Conservation (phyloP, 2,329 filamentous ascomycete species). For the Penicillium vulpinum region DNA sequence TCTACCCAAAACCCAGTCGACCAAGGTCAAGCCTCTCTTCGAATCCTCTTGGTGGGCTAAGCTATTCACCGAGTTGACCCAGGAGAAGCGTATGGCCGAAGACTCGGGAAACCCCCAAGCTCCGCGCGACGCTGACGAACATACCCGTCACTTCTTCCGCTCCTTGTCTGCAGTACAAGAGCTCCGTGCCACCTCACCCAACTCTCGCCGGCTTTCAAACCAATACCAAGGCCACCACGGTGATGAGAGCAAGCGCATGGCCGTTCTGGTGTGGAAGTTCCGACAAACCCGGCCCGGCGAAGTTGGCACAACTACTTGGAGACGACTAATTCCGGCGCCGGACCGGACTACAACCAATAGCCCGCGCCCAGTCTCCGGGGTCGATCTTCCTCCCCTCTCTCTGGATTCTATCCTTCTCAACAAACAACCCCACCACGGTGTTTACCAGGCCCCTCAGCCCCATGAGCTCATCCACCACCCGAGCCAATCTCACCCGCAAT, state of each 20-base stretch:
- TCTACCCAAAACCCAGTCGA: conserved; percentile 36
- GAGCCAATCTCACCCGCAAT: conserved; percentile 34
- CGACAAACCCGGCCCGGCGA: conserved; percentile 42
- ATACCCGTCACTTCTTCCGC: conserved; percentile 39
- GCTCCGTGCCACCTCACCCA: conserved; percentile 38
- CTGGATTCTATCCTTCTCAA: conserved; percentile 38
- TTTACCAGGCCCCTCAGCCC: conserved; percentile 35
- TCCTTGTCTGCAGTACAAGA: conserved; percentile 50
- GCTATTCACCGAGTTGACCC: conserved; percentile 44
- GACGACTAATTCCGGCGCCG: conserved; percentile 41
- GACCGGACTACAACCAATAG: conserved; percentile 41
- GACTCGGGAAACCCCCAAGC: conserved; percentile 34
- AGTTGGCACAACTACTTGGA: conserved; percentile 48
- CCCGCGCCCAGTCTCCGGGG: conserved; percentile 32
- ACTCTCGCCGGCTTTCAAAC: conserved; percentile 29
- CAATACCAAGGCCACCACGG: conserved; percentile 26
- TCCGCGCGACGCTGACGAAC: conserved; percentile 36
- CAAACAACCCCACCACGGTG: conserved; percentile 29
- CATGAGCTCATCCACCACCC: conserved; percentile 35
- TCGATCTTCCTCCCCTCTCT: conserved; percentile 40
- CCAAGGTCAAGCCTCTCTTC: conserved; percentile 46
- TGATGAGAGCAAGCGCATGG: conserved; percentile 41
- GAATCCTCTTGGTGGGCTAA: conserved; percentile 49
- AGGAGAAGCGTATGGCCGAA: conserved; percentile 42
- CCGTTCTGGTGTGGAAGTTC: conserved; percentile 50